phyloP scores from a whole-genome alignment of 805 yeast genomes.

The Clavispora asparagi region DNA sequence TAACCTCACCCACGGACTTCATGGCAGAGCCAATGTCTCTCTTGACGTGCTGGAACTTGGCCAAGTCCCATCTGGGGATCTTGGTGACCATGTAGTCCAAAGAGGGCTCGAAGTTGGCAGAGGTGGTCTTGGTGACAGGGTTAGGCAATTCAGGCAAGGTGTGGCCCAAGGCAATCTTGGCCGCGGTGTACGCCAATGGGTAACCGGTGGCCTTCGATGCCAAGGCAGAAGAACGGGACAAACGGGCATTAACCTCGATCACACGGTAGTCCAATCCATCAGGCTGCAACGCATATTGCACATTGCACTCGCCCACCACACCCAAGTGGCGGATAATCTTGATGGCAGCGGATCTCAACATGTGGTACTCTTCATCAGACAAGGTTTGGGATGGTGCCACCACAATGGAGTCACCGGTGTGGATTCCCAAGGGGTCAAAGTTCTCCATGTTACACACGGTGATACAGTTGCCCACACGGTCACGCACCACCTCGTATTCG shows the following conservation, averaged over 20 bases:
- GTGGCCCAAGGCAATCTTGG: constrained; percentile 89
- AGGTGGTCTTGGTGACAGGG: constrained; percentile 89
- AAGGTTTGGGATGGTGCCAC: constrained; percentile 98
- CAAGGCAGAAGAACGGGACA: constrained; percentile 96
- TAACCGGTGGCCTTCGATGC: constrained; percentile 99
- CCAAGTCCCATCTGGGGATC: constrained; percentile 98
- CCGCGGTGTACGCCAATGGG: constrained; percentile 97
- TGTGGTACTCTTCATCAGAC: constrained; percentile 94
- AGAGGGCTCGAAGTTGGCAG: constrained; percentile 97
- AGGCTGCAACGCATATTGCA: constrained; percentile 94
- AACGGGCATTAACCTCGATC: constrained; percentile 96
- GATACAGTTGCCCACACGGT: constrained; percentile 92
- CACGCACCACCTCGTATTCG: constrained; percentile 97
- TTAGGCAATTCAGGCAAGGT: constrained; percentile 88
- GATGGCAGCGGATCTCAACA: constrained; percentile 96
- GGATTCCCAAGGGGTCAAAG: constrained; percentile 97
- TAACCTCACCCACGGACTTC: constrained; percentile 99
- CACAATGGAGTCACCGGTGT: constrained; percentile 98
- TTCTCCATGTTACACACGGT: constrained; percentile 99
- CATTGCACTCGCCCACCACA: constrained; percentile 98
- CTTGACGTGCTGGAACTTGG: constrained; percentile 92
- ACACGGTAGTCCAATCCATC: constrained; percentile 91
- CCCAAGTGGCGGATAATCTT: constrained; percentile 96
- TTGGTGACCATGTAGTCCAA: constrained; percentile 94
- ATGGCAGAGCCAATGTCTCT: constrained; percentile 91